Conservation (phyloP, 768 basidiomycete species). For the Lentinula lateritia region DNA sequence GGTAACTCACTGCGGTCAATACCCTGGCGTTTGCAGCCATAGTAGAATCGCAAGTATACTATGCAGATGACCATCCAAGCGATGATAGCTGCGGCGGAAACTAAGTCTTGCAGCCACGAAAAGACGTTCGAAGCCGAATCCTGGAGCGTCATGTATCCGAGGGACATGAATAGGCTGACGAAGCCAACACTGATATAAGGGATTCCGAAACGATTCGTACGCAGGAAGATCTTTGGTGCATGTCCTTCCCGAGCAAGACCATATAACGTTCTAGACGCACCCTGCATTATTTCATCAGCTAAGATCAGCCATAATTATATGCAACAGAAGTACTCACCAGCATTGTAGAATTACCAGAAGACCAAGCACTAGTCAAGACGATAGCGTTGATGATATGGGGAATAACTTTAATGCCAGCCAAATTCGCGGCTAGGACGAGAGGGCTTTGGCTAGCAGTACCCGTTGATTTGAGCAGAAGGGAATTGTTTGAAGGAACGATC, state of each 20-base stretch:
- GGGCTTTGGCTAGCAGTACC: slow-evolving; percentile 53
- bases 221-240: slow-evolving; percentile 36
- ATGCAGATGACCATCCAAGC: slow-evolving; percentile 5
- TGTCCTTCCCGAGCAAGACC: slow-evolving; percentile 49
- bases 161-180: slow-evolving; percentile 21
- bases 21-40: slow-evolving; percentile 11
- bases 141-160: slow-evolving; percentile 1
- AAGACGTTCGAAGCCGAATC: slow-evolving; percentile 4
- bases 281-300: slow-evolving; percentile 26
- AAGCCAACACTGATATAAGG: slow-evolving; percentile 35
- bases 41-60: slow-evolving; percentile 1
- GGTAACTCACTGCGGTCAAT: slow-evolving; percentile 13
- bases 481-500: slow-evolving; percentile 59
- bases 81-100: neutral
- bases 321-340: neutral
- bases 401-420: slow-evolving; percentile 58
- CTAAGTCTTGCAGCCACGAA: slow-evolving; percentile 5
- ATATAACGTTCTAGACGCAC: slow-evolving; percentile 44
- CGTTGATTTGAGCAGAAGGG: slow-evolving; percentile 17
- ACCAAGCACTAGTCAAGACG: slow-evolving; percentile 69
- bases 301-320: neutral
- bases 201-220: slow-evolving; percentile 43
- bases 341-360: slow-evolving; percentile 52
- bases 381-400: slow-evolving; percentile 69
- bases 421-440: slow-evolving; percentile 66